Evolutionary conservation across 1,139 yeast genomes (phyloP).

Genomic region (Pichia sp.): DNA sequence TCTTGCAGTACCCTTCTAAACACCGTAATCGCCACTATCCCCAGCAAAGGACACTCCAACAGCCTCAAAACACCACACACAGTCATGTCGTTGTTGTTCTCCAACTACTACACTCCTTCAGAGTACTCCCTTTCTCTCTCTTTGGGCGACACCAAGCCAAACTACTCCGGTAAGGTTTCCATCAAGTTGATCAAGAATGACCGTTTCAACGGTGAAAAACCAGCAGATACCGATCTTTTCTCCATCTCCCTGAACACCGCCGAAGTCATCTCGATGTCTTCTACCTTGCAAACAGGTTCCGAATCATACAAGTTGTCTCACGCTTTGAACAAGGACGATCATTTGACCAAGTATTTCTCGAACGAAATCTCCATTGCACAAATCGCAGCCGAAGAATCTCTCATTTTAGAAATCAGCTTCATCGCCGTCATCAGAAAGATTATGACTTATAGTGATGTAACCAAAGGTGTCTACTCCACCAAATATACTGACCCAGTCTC

Average conservation of each 20-base stretch:
- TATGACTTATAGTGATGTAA: conserved; percentile 53
- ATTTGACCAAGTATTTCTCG: conserved; percentile 34
- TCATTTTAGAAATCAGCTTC: conserved; percentile 34
- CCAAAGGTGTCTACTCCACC: conserved; percentile 68
- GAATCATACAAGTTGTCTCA: conserved; percentile 10
- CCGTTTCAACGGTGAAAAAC: background rate
- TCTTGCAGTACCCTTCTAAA: no score
- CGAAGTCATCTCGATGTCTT: conserved; percentile 38
- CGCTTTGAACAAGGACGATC: conserved; percentile 38
- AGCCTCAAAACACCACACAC: no score
- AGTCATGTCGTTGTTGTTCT: conserved; percentile 23
- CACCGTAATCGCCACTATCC: background rate
- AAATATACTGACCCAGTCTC: conserved; percentile 52
- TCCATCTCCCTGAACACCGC: conserved; percentile 42
- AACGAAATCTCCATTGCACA: conserved; percentile 18
- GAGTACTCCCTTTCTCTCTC: conserved; percentile 43
- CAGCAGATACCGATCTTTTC: conserved; percentile 23
- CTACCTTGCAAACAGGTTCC: conserved; percentile 14
- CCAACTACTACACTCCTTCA: conserved; percentile 42
- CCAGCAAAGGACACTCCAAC: no score
- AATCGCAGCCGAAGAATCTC: background rate
- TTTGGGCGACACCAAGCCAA: conserved; percentile 51
- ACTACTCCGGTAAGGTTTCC: conserved; percentile 48
- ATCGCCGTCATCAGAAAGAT: conserved; percentile 57
- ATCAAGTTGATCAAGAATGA: conserved; percentile 29